phyloP scores from a whole-genome alignment of 305 asterid genomes.

The Fraxinus floribunda region DNA sequence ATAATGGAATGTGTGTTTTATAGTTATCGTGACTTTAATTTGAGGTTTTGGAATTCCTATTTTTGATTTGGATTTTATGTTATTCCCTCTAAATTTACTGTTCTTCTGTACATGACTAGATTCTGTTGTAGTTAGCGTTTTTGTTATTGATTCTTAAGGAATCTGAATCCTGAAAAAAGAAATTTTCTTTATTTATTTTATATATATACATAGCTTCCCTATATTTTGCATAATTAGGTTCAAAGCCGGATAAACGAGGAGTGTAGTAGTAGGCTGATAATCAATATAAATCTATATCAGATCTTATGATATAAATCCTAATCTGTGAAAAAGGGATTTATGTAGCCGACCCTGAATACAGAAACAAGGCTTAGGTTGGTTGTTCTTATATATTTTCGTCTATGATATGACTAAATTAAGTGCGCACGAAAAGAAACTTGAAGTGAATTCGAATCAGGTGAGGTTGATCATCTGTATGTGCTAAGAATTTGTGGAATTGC shows the following conservation, averaged over 20 bases:
- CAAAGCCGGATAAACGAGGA: not conserved
- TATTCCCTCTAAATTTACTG: constrained; percentile 18
- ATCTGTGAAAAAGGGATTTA: not conserved
- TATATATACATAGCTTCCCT: not conserved
- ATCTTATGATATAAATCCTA: not conserved
- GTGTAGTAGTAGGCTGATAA: not conserved
- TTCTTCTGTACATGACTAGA: constrained; percentile 7
- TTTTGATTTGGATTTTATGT: not conserved
- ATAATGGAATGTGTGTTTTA: not conserved
- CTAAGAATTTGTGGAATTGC: not conserved
- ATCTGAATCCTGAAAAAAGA: constrained; percentile 18
- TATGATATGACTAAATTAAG: not conserved
- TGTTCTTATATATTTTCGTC: not conserved
- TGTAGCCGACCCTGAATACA: not conserved
- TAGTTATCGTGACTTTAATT: constrained; percentile 1
- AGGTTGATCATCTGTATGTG: not conserved
- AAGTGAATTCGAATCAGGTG: not conserved
- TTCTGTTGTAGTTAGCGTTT: constrained; percentile 21
- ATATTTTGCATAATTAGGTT: not conserved
- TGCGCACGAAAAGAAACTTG: not conserved
- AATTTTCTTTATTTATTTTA: not conserved
- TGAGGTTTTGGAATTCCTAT: not conserved
- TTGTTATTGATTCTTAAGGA: constrained; percentile 24
- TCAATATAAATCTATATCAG: not conserved
- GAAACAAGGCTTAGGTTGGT: not conserved